Percentiles rank a stretch among this genome's conserved stretches.
Evolutionary conservation across 345 rosid species (phyloP).

Genomic region (Eucalyptus pauciflora): DNA sequence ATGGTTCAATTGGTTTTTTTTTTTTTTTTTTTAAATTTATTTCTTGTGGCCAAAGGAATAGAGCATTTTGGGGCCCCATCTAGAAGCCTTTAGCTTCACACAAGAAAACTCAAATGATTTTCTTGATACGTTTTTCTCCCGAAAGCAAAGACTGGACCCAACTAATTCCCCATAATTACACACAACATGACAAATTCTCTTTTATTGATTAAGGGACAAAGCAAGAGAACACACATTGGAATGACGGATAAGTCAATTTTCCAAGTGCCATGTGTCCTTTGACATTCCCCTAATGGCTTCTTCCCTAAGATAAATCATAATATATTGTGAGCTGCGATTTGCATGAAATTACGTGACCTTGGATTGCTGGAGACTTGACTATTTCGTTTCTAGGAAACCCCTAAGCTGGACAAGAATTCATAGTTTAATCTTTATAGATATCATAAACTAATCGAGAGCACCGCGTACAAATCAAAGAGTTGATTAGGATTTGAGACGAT

Average conservation of each 20-base stretch:
- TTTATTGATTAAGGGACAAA: background rate
- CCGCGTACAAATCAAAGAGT: background rate
- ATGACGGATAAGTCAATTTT: background rate
- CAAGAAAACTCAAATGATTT: slow-evolving; percentile 15
- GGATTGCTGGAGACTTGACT: background rate
- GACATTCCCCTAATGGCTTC: background rate
- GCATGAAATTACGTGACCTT: background rate
- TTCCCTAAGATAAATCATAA: background rate
- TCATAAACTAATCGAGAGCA: background rate
- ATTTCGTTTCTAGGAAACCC: background rate
- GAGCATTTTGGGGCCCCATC: background rate
- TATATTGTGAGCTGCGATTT: background rate
- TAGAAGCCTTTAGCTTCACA: slow-evolving; percentile 43
- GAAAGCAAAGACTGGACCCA: slow-evolving; percentile 13
- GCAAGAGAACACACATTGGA: background rate
- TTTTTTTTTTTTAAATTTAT: background rate
- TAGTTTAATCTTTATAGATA: background rate
- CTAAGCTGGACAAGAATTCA: background rate
- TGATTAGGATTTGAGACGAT: background rate
- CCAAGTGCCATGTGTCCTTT: background rate
- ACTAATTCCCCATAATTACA: background rate
- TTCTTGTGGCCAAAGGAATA: background rate
- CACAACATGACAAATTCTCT: background rate
- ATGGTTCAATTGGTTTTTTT: background rate
- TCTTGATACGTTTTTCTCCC: background rate